Conservation (phyloP, 768 basidiomycete genomes). For the Amanita polypyramis region DNA sequence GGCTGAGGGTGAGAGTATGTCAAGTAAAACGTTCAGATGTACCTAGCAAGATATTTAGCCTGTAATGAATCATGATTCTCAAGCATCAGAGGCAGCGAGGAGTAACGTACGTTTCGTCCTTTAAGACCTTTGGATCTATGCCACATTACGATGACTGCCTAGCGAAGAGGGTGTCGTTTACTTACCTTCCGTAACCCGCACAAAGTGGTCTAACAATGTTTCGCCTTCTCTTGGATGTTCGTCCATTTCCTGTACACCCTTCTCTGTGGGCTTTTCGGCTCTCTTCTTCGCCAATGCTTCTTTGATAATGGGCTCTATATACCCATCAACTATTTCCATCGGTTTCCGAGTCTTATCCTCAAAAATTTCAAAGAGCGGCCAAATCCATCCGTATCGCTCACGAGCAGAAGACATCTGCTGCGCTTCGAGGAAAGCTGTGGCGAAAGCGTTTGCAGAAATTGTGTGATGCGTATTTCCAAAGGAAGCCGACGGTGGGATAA, state of each 20-base stretch:
- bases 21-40: background rate
- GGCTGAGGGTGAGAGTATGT: background rate
- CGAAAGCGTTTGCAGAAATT: constrained; percentile 13
- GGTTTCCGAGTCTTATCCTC: constrained; percentile 33
- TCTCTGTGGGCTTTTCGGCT: constrained; percentile 7
- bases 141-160: background rate
- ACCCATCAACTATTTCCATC: constrained; percentile 44
- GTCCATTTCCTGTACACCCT: too few species aligned
- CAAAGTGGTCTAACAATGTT: constrained; percentile 47
- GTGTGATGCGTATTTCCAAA: too few species aligned
- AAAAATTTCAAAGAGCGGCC: constrained; percentile 43
- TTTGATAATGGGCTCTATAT: constrained; percentile 40
- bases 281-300: constrained; percentile 37
- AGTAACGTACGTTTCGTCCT: constrained; percentile 31
- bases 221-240: constrained; percentile 28
- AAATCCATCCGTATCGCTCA: constrained; percentile 33
- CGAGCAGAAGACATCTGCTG: constrained; percentile 34
- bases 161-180: background rate
- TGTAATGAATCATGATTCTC: constrained; percentile 8
- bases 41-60: constrained; percentile 37
- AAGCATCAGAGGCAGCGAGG: background rate
- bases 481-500: constrained; percentile 4
- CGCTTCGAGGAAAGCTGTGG: constrained; percentile 36
- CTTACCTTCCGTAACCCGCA: constrained; percentile 36
- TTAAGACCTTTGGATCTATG: constrained; percentile 33